Evolutionary conservation across 768 basidiomycete species (phyloP), one percentile per base, ranked within the genome.

Genomic region (Pulveroboletus sp.): DNA sequence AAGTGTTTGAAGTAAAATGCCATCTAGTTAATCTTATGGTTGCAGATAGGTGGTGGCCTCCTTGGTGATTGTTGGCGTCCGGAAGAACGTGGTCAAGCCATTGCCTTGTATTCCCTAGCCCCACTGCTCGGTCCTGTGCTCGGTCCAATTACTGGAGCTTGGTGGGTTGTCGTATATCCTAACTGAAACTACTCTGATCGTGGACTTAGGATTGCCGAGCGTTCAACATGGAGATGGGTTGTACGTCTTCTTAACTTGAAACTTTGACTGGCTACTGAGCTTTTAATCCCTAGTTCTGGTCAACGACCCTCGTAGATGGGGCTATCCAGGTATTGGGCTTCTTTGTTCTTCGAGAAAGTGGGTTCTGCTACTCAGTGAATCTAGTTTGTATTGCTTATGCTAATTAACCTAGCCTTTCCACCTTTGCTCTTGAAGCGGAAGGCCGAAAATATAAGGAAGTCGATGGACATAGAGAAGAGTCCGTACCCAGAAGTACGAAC

Each of bases 191-290:
- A 13, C 22, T 44, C 22, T 44, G 4, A 43, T 27, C 17, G 0
- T 27, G 55, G 61, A 12, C 61, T 56, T 14, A 76, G 55, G 71
- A 77, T 89, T 23, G 79, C 80, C 0, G 71, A 86, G 35, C 70
- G 68, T 31, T 76, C 82, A 0, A 82, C 81, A 0, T 88, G 86
- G 86, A 71, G 82, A 63, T 87, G 84, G 85, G 83, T 86, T 24
- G 80, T 79, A 63, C 32, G 79, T 72, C 6, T 32, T 31, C 12
- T 4, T 37, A 19, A 4, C 35, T 31, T 2, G 0, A 13, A 29
- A 13, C 6, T 37, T 20, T 6, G 12, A 17, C 31, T 19, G 7
- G 11, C 34, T 31, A 32, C 2, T 0, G 13, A 4, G 5, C 11
- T 0, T 37, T n/a, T 47, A 24, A 39, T 30, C 13, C 38, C 36